Evolutionary conservation across 768 basidiomycete species (phyloP), one percentile per base, ranked within the genome.

Genomic region (Xerocomus potaroensis): DNA sequence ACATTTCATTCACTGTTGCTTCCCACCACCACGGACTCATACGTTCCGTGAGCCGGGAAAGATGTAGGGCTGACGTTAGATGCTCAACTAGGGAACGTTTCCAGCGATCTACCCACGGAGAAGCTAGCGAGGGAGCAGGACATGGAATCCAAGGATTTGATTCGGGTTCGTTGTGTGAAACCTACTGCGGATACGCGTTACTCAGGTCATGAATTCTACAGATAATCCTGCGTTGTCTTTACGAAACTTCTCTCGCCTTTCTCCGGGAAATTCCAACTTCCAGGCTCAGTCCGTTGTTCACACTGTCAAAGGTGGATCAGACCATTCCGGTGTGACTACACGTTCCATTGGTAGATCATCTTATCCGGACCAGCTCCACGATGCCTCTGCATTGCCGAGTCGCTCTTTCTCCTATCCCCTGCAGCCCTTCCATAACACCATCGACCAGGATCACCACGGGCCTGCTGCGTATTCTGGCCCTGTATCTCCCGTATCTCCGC

Each of bases 91-190:
- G 19, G 29, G 47, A 34, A 53, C 12, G 36, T 26, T 43, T 32
- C 41, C 24, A 23, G 44, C 36, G 16, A 45, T 24, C 43, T 51
- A 47, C 37, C 34, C 52, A 48, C 41, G 39, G n/a, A 37, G 48
- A 23, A 40, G 27, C n/a, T 19, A 23, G 19, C 21, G 43, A 30
- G 31, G 29, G 33, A 29, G n/a, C 7, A 18, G 45, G 50, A 39
- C 40, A 36, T 22, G 18, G 31, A 42, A 61, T 35, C 59, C 55
- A 40, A 50, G 53, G 51, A 45, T 58, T 19, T 31, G 32, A 8
- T 14, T 27, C 43, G 24, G 58, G 52, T 61, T 50, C 30, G 31
- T 48, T 19, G 18, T 15, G 34, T 29, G 35, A 45, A 49, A 34
- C 41, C 26, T 41, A 33, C 15, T 33, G 24, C 24, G 38, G 39